A percentile compares a stretch with the other conserved stretches of the same genome.
Evolutionary conservation across 352 stramenopile species (phyloP).

Genomic region (Globisporangium polare): DNA sequence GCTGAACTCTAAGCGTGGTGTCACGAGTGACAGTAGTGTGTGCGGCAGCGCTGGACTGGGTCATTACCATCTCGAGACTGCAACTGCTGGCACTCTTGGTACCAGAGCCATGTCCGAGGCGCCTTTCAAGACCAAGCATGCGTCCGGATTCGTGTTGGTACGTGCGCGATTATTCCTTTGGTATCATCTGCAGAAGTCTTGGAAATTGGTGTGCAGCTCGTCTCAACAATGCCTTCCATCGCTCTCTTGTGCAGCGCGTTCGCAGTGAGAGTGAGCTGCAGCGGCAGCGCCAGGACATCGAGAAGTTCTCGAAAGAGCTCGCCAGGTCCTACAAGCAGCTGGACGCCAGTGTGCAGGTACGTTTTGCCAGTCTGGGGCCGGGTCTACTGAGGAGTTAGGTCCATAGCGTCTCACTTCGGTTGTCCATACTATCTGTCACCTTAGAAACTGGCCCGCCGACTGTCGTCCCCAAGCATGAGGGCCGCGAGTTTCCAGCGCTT

Average conservation of each 20-base stretch:
- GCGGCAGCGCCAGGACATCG: constrained; percentile 22
- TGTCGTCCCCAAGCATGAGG: constrained; percentile 29
- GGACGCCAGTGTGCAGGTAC: constrained; percentile 30
- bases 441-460: constrained; percentile 28
- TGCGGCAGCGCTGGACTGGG: constrained; percentile 12
- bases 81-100: constrained; percentile 3
- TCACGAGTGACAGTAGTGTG: background rate
- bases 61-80: constrained; percentile 23
- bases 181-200: background rate
- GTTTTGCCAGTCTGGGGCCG: background rate
- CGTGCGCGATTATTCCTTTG: background rate
- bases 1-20: background rate
- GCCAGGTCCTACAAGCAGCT: constrained; percentile 50
- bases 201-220: background rate
- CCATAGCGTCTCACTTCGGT: background rate
- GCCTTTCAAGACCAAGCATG: constrained; percentile 29
- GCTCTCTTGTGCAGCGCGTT: constrained; percentile 18
- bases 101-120: constrained; percentile 19
- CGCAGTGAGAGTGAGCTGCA: constrained; percentile 36
- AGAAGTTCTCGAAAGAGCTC: constrained; percentile 44
- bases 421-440: background rate
- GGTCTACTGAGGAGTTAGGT: background rate
- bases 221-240: background rate
- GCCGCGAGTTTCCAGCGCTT: constrained; percentile 36
- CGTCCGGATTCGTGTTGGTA: constrained; percentile 30